phyloP scores from a whole-genome alignment of 2,329 filamentous ascomycete species.

The Coniosporium tulheliwenetii region DNA sequence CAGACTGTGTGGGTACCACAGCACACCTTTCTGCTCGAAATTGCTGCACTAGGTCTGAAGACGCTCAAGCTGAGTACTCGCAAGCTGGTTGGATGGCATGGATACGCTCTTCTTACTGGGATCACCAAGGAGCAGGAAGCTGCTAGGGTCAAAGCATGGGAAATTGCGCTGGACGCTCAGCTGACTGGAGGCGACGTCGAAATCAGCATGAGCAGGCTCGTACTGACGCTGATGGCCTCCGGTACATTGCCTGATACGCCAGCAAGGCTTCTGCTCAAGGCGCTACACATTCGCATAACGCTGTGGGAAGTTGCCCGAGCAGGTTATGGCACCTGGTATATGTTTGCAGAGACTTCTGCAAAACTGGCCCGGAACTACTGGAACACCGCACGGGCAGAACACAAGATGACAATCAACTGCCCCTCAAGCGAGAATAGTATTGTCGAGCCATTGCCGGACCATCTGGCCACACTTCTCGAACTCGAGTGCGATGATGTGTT shows the following conservation, averaged over 20 bases:
- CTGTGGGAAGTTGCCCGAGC: slow-evolving; percentile 62
- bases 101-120: slow-evolving; percentile 67
- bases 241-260: slow-evolving; percentile 76
- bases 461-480: slow-evolving; percentile 61
- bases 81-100: slow-evolving; percentile 58
- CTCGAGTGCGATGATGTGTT: slow-evolving; percentile 73
- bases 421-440: slow-evolving; percentile 10
- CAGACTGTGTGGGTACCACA: slow-evolving; percentile 85
- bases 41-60: slow-evolving; percentile 65
- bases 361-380: slow-evolving; percentile 63
- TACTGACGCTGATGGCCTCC: slow-evolving; percentile 76
- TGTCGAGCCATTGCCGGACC: slow-evolving; percentile 54
- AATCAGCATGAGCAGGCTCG: slow-evolving; percentile 73
- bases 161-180: slow-evolving; percentile 84
- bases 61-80: slow-evolving; percentile 67
- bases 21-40: slow-evolving; percentile 74
- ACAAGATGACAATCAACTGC: slow-evolving; percentile 25
- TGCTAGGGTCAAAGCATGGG: slow-evolving; percentile 80
- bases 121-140: slow-evolving; percentile 72
- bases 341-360: slow-evolving; percentile 54
- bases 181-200: slow-evolving; percentile 80
- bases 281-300: slow-evolving; percentile 78
- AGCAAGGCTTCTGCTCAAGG: slow-evolving; percentile 74
- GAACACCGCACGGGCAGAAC: slow-evolving; percentile 60
- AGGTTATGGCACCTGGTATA: slow-evolving; percentile 45